These are phyloP conservation scores for Ceratocystis lukuohia DNA, from an alignment of 2,329 filamentous ascomycete genomes.

Conservation along the genomic window DNA sequence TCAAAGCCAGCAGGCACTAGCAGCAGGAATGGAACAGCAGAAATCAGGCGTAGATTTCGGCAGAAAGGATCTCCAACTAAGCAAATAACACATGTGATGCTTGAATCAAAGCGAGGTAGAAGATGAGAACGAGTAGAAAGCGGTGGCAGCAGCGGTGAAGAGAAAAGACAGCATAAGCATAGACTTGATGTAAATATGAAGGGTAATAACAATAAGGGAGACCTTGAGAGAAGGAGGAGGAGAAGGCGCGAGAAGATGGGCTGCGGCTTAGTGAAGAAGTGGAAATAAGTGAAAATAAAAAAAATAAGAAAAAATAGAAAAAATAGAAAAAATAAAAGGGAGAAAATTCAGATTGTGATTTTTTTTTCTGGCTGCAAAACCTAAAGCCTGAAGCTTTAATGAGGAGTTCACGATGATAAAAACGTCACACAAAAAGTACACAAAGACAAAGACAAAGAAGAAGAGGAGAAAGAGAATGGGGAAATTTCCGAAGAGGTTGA, in stretches of 20 bases:
- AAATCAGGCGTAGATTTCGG: no score
- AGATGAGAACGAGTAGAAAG: background rate
- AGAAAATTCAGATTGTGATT: background rate
- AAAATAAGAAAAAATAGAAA: background rate
- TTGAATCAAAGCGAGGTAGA: background rate
- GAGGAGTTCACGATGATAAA: background rate
- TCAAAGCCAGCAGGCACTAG: no score
- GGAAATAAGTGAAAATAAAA: background rate
- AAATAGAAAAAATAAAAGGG: background rate
- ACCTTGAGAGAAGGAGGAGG: background rate
- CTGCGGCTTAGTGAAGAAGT: background rate
- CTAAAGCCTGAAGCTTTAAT: no score
- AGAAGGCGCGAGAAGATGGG: background rate
- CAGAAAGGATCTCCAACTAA: no score
- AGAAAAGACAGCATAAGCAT: background rate
- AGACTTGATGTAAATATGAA: background rate
- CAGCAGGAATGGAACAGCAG: no score
- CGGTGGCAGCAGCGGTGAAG: background rate
- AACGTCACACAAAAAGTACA: background rate
- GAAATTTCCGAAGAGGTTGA: no score
- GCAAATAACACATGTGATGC: no score
- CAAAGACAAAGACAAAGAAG: background rate
- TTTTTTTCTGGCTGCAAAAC: background rate
- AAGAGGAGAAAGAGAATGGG: background rate
- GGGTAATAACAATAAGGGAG: background rate